Percentiles rank a stretch among this genome's conserved stretches.
Conservation (phyloP, 192 early-diverging fungal species). For the Diversispora epigaea region DNA sequence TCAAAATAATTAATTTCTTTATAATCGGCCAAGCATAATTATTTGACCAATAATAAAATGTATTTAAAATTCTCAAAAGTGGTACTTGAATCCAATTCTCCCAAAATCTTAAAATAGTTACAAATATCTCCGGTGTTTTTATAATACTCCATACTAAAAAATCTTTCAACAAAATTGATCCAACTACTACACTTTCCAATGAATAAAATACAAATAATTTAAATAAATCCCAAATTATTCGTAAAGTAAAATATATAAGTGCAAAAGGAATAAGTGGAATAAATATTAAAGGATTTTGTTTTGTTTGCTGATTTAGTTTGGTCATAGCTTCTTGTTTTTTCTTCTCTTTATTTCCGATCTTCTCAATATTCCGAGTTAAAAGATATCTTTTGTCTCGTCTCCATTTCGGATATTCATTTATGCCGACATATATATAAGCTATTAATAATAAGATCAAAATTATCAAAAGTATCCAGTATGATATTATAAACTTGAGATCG, state of each 20-base stretch:
- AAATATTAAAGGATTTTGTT: neutral
- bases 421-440: conserved; percentile 20
- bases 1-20: neutral
- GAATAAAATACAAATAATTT: conserved; percentile 31
- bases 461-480: no score
- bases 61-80: neutral
- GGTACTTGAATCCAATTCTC: neutral
- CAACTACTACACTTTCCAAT: conserved; percentile 2
- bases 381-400: neutral
- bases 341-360: neutral
- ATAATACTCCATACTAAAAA: neutral
- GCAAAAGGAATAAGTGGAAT: conserved; percentile 27
- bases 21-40: conserved; percentile 3
- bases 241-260: conserved; percentile 4
- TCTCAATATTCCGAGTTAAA: neutral
- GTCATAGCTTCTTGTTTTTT: no score
- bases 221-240: conserved; percentile 15
- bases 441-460: neutral
- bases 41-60: neutral
- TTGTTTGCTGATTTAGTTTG: neutral
- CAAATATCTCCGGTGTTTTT: neutral
- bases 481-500: no score
- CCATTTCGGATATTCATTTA: conserved; percentile 18
- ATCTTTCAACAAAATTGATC: neutral
- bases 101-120: neutral